Conservation (phyloP, 306 rosid genomes). For the Vachellia pachyceras region DNA sequence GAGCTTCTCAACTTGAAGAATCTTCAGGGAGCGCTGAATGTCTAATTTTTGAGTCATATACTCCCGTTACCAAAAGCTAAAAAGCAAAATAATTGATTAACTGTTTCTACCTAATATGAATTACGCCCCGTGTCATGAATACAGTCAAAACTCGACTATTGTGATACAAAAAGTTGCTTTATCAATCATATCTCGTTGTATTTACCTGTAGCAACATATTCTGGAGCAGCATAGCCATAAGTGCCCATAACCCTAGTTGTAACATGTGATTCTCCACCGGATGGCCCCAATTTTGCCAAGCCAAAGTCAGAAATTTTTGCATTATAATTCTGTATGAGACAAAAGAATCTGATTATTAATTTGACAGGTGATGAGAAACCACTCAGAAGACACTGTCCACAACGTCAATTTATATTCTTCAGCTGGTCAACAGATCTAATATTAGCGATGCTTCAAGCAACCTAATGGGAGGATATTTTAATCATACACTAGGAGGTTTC, state of each 20-base stretch:
- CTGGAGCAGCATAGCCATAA: constrained; percentile 88
- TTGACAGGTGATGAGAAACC: not conserved
- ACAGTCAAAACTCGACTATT: constrained; percentile 15
- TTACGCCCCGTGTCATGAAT: not conserved
- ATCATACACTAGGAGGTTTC: not conserved
- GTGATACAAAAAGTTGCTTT: not conserved
- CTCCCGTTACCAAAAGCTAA: not conserved
- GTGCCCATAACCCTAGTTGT: constrained; percentile 90
- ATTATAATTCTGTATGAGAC: constrained; percentile 59
- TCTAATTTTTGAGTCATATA: not conserved
- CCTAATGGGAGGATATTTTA: not conserved
- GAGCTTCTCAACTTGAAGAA: constrained; percentile 10
- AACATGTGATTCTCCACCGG: constrained; percentile 77
- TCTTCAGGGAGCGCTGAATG: not conserved
- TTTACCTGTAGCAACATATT: constrained; percentile 84
- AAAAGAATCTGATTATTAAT: constrained; percentile 16
- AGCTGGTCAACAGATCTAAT: too few species aligned
- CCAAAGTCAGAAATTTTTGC: constrained; percentile 93
- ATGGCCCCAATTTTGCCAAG: constrained; percentile 84
- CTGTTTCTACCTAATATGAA: constrained; percentile 3
- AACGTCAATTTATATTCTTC: too few species aligned
- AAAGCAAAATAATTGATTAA: not conserved
- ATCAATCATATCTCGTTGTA: constrained; percentile 2
- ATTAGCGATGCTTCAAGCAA: too few species aligned
- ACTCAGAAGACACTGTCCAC: constrained; percentile 5